Evolutionary conservation across 2,329 filamentous ascomycete genomes (phyloP).

Genomic region (Dendryphion nanum): DNA sequence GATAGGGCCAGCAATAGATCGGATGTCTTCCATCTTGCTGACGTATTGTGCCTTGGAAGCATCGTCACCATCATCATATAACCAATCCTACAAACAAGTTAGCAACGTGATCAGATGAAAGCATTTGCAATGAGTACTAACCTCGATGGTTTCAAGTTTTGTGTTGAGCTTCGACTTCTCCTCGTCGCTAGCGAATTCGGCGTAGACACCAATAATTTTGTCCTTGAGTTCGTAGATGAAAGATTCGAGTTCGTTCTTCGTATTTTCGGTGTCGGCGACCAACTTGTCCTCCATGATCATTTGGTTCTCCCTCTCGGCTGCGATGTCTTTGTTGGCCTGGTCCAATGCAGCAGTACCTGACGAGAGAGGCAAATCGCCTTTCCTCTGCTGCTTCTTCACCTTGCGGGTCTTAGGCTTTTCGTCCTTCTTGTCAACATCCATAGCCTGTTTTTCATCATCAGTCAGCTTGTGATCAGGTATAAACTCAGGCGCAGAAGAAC

Average conservation of each 20-base stretch:
- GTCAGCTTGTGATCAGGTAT: constrained; percentile 25
- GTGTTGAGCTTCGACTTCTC: constrained; percentile 85
- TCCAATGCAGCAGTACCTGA: constrained; percentile 81
- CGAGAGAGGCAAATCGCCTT: constrained; percentile 88
- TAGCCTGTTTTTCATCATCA: constrained; percentile 30
- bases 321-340: constrained; percentile 60
- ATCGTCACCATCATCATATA: constrained; percentile 96
- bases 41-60: constrained; percentile 90
- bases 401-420: constrained; percentile 79
- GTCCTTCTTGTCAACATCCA: constrained; percentile 41
- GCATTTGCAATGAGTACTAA: too few species aligned
- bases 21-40: constrained; percentile 94
- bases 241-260: constrained; percentile 99
- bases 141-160: constrained; percentile 83
- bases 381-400: constrained; percentile 99
- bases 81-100: constrained; percentile 73
- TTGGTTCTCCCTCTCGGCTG: constrained; percentile 76
- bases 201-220: constrained; percentile 90
- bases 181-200: constrained; percentile 84
- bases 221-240: constrained; percentile 96
- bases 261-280: constrained; percentile 95
- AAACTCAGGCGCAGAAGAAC: constrained; percentile 9
- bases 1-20: constrained; percentile 84
- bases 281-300: constrained; percentile 99
- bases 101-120: too few species aligned